Evolutionary conservation across 768 basidiomycete genomes (phyloP), one percentile per base, ranked within the genome.

Genomic region (Sporobolomyces phaffii): DNA sequence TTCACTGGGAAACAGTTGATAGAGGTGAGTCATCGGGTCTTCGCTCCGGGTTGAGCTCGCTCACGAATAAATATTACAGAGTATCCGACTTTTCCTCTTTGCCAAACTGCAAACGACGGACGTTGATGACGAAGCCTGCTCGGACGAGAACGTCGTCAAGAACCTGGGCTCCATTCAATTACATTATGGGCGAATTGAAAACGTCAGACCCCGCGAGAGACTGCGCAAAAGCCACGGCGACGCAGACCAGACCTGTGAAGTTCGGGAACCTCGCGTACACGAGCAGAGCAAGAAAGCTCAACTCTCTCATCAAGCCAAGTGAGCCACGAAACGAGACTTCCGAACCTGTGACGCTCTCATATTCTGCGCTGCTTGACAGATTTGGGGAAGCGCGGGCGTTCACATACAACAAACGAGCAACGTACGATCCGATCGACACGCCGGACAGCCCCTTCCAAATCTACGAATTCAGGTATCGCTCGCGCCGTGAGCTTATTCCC

Each of bases 261-360:
- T n/a, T n/a, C n/a, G n/a, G n/a, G n/a, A n/a, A n/a, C n/a, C n/a
- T n/a, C n/a, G n/a, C n/a, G n/a, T 60, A 28, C 59, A 60, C 34
- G 59, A 60, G 38, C 5, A 36, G 17, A 9, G 14, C 4, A 60
- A 60, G 47, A 49, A 60, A 33, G 57, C 57, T 5, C 29, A 5
- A 49, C 47, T 50, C 24, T 60, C 59, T 14, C 56, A 57, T 28
- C 56, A 57, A 45, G 56, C 56, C 7, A 7, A 7, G 53, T 56
- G 53, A 5, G 40, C 18, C 24, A n/a, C n/a, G n/a, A n/a, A n/a
- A n/a, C n/a, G n/a, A n/a, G n/a, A n/a, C 48, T 28, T 29, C 24
- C 48, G 38, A 28, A 13, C 28, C 24, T 18, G 6, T 26, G 9
- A 26, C 10, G 8, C 28, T 13, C 6, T 4, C 24, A 29, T 36